phyloP scores from a whole-genome alignment of 2,329 filamentous ascomycete genomes.

The Colletotrichum horii region DNA sequence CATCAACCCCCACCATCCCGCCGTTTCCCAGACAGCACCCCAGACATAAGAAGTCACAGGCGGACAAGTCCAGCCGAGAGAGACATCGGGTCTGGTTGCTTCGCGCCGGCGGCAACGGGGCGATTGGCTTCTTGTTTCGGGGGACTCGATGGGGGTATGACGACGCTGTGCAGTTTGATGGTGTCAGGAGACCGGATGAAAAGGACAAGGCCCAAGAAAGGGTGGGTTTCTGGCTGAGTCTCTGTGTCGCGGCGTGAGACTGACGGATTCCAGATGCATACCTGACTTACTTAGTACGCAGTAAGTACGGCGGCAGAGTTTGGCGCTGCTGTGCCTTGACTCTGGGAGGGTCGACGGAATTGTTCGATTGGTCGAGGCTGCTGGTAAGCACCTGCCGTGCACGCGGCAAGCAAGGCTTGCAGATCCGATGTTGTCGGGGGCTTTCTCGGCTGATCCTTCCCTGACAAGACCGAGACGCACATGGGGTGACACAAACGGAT shows the following conservation, averaged over 20 bases:
- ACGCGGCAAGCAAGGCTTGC: neutral
- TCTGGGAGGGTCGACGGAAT: neutral
- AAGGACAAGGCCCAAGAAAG: neutral
- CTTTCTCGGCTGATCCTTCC: neutral
- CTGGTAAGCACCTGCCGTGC: too few species aligned
- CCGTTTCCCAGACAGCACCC: neutral
- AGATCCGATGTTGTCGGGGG: neutral
- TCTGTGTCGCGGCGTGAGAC: neutral
- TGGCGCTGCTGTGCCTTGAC: neutral
- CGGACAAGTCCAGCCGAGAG: neutral
- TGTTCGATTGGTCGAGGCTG: neutral
- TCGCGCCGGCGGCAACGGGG: neutral
- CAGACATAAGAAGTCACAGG: neutral
- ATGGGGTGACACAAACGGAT: neutral
- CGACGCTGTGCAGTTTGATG: neutral
- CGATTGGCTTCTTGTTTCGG: neutral
- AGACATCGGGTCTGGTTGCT: conserved; percentile 3
- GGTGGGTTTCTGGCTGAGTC: neutral
- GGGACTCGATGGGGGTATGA: neutral
- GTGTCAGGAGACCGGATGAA: conserved; percentile 9
- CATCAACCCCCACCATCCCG: neutral
- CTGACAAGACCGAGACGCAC: neutral
- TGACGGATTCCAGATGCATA: neutral
- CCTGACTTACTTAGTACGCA: too few species aligned
- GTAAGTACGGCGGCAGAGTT: neutral